Evolutionary conservation across 192 early-diverging fungal species (phyloP).

Genomic region (Coemansia sp.): DNA sequence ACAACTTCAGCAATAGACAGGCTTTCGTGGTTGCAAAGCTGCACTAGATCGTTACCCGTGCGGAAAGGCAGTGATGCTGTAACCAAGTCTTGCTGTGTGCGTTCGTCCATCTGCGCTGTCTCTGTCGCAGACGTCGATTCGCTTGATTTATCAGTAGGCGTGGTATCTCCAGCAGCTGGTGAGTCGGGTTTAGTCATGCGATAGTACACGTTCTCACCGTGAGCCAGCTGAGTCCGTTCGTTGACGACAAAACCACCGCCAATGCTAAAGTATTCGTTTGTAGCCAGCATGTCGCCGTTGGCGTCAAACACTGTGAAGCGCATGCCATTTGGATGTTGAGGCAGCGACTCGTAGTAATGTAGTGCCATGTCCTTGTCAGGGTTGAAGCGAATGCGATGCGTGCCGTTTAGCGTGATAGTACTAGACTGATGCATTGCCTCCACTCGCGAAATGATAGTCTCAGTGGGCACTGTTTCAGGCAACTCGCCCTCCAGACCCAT

Average conservation of each 20-base stretch:
- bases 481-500: constrained; percentile 91
- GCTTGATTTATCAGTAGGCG: constrained; percentile 1
- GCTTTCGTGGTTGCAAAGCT: constrained; percentile 77
- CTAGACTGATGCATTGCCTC: constrained; percentile 72
- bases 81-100: constrained; percentile 69
- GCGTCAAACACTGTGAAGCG: constrained; percentile 85
- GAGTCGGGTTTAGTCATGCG: constrained; percentile 32
- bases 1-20: constrained; percentile 96
- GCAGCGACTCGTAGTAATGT: constrained; percentile 81
- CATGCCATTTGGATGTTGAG: constrained; percentile 96
- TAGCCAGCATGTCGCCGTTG: constrained; percentile 81
- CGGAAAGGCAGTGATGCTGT: constrained; percentile 82
- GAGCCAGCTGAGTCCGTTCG: constrained; percentile 77
- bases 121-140: background rate
- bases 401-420: constrained; percentile 71
- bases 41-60: constrained; percentile 73
- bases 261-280: constrained; percentile 95
- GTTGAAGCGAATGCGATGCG: constrained; percentile 77
- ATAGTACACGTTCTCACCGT: constrained; percentile 72
- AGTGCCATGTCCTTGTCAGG: constrained; percentile 85
- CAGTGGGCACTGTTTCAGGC: constrained; percentile 80
- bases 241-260: constrained; percentile 96
- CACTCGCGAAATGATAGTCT: constrained; percentile 72
- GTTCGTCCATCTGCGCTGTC: constrained; percentile 56
- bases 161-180: background rate